phyloP scores from a whole-genome alignment of 2,329 filamentous ascomycete genomes.

The Alternaria arbusti region DNA sequence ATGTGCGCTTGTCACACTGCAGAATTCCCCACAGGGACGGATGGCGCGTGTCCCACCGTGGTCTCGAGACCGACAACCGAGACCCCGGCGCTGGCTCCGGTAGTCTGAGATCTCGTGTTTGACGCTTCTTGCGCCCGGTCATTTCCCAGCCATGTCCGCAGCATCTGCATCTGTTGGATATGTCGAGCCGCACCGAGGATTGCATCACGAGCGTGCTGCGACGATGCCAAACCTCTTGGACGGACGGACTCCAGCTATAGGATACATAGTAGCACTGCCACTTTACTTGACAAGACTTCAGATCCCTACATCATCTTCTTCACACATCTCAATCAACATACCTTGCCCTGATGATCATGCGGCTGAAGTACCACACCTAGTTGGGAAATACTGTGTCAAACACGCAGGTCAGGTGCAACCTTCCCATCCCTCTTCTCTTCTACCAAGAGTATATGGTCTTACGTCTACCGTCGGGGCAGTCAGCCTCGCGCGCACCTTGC shows the following conservation, averaged over 20 bases:
- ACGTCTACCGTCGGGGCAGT: neutral
- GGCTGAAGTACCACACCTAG: neutral
- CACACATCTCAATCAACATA: neutral
- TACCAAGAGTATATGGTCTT: neutral
- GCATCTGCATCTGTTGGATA: conserved; percentile 1
- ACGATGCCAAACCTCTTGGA: neutral
- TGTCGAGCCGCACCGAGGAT: neutral
- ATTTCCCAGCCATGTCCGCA: neutral
- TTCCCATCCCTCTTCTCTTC: neutral
- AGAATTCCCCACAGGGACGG: neutral
- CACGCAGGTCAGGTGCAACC: conserved; percentile 4
- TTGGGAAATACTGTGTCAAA: neutral
- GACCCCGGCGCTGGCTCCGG: conserved; percentile 11
- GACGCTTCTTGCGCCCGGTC: neutral
- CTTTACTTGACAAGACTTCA: neutral
- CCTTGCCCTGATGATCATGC: neutral
- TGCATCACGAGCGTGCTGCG: neutral
- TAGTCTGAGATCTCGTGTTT: conserved; percentile 12
- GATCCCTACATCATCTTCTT: neutral
- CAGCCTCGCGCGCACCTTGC: neutral
- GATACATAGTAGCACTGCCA: neutral
- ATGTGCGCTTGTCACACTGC: conserved; percentile 25
- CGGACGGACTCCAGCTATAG: accelerated
- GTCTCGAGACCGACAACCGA: conserved; percentile 12
- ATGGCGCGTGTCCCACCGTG: conserved; percentile 14